Conservation (phyloP, 164 flowering plant species). For the Kalanchoe fedtschenkoi region DNA sequence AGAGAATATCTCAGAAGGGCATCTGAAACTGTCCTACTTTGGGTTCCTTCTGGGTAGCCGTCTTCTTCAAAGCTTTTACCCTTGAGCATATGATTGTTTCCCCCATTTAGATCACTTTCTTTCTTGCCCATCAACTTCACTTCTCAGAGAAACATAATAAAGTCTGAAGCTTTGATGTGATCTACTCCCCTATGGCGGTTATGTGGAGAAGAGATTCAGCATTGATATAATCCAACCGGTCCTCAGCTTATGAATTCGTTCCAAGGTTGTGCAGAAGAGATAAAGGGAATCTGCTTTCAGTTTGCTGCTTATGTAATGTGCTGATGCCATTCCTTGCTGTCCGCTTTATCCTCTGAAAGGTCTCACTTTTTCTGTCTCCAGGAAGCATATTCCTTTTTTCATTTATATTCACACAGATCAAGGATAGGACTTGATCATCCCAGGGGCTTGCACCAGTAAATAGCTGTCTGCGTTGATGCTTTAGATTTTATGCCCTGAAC, state of each 20-base stretch:
- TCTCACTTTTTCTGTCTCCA: conserved; percentile 61
- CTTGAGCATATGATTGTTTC: conserved; percentile 5
- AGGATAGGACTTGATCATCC: conserved; percentile 31
- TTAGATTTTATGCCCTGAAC: conserved; percentile 64
- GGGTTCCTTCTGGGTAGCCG: conserved; percentile 14
- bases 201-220: background rate
- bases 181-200: background rate
- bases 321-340: conserved; percentile 50
- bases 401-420: conserved; percentile 14
- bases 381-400: conserved; percentile 18
- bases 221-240: conserved; percentile 9
- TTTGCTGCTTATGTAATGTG: conserved; percentile 35
- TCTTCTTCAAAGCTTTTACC: conserved; percentile 12
- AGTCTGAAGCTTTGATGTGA: conserved; percentile 8
- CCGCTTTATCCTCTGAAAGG: conserved; percentile 90
- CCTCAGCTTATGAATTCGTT: conserved; percentile 11
- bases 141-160: background rate
- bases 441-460: conserved; percentile 34
- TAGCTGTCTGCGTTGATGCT: conserved; percentile 18
- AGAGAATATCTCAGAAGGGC: conserved; percentile 30
- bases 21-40: conserved; percentile 17
- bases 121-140: background rate
- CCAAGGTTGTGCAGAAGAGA: conserved; percentile 13
- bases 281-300: conserved; percentile 82
- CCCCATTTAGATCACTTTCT: background rate